A percentile compares a stretch with the other conserved stretches of the same genome.
phyloP scores from a whole-genome alignment of 371 early-diverging fungal genomes.

The Mortierella polycephala region DNA sequence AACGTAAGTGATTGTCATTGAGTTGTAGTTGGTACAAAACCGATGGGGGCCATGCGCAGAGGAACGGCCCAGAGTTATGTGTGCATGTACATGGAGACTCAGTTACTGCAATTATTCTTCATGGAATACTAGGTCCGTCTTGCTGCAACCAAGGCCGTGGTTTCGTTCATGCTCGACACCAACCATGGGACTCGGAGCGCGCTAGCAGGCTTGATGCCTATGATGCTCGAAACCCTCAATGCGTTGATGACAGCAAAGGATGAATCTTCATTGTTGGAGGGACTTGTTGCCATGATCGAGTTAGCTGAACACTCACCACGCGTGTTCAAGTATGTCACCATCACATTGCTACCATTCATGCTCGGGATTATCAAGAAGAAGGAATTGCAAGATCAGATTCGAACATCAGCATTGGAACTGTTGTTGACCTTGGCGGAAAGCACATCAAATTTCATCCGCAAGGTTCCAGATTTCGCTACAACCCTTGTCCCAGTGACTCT shows the following conservation, averaged over 20 bases:
- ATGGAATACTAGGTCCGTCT: constrained; percentile 71
- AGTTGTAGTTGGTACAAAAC: not conserved
- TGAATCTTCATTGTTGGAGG: constrained; percentile 78
- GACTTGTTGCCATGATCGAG: constrained; percentile 84
- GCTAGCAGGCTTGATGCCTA: constrained; percentile 18
- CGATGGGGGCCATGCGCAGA: not conserved
- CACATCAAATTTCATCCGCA: constrained; percentile 88
- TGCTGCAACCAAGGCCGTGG: constrained; percentile 86
- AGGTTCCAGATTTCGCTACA: constrained; percentile 78
- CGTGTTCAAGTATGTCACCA: constrained; percentile 78
- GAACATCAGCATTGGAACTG: constrained; percentile 91
- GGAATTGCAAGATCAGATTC: constrained; percentile 71
- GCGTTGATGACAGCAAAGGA: constrained; percentile 57
- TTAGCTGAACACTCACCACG: constrained; percentile 84
- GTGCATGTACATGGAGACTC: not conserved
- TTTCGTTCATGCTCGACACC: constrained; percentile 79
- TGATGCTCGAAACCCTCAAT: constrained; percentile 32
- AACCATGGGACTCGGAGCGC: constrained; percentile 56
- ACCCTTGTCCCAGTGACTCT: constrained; percentile 87
- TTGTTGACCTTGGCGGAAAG: constrained; percentile 90
- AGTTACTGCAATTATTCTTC: not conserved
- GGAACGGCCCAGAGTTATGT: not conserved
- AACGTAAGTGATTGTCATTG: constrained; percentile 21
- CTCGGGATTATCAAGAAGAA: constrained; percentile 81
- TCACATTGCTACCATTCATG: constrained; percentile 77